These are phyloP conservation scores for Paramecium caudatum DNA, from an alignment of 73 alveolate species.

Conservation along the genomic window DNA sequence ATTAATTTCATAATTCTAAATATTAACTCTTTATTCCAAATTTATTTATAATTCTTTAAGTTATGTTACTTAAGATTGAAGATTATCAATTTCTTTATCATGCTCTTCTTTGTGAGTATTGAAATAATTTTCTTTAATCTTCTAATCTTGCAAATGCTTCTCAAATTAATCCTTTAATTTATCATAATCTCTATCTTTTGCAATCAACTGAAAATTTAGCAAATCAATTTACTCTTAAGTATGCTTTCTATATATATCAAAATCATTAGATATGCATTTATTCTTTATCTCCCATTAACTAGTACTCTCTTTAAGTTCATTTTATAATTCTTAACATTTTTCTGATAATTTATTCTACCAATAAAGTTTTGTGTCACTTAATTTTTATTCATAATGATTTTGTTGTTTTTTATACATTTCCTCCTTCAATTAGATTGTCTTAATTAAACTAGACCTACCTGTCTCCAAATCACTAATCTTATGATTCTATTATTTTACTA, in stretches of 20 bases:
- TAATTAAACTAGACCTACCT: constrained; percentile 11
- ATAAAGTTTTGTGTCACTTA: background rate
- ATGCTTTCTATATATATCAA: background rate
- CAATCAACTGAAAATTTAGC: background rate
- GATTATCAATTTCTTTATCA: background rate
- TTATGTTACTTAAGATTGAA: background rate
- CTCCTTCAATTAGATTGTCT: background rate
- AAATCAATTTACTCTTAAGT: background rate
- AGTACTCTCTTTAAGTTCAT: background rate
- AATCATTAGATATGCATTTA: background rate
- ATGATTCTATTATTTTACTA: background rate
- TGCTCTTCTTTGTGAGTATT: constrained; percentile 1
- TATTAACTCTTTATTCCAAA: constrained; percentile 1
- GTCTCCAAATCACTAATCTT: background rate
- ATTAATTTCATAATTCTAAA: background rate
- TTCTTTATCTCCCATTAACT: background rate
- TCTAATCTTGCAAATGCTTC: background rate
- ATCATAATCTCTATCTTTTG: background rate
- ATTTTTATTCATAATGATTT: constrained; percentile 9
- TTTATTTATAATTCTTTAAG: constrained; percentile 10
- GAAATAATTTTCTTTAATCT: background rate
- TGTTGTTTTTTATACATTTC: background rate
- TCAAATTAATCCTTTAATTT: constrained; percentile 8
- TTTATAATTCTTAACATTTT: constrained; percentile 9
- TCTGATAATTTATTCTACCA: constrained; percentile 3